phyloP scores from a whole-genome alignment of 2,329 filamentous ascomycete species.

The Calonectria pseudoreteaudii region DNA sequence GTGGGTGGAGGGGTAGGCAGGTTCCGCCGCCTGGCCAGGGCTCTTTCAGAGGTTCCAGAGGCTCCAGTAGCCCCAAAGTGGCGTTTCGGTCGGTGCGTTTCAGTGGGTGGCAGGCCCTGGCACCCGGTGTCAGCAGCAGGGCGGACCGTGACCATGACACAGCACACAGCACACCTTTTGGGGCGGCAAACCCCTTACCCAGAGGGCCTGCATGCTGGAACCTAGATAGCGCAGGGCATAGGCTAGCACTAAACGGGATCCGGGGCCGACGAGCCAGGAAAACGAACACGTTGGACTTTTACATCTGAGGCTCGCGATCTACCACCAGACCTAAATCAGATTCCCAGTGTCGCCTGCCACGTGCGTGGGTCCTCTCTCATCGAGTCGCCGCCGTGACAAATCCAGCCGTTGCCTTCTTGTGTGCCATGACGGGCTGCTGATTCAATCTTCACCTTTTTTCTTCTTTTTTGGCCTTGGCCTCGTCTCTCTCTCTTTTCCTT shows the following conservation, averaged over 20 bases:
- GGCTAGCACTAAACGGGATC: constrained; percentile 20
- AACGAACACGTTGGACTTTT: constrained; percentile 49
- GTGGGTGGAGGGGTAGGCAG: background rate
- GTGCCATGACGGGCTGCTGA: constrained; percentile 44
- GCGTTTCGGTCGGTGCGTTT: constrained; percentile 3
- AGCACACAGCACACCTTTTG: background rate
- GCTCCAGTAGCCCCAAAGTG: background rate
- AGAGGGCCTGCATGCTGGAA: constrained; percentile 8
- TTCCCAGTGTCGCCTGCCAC: constrained; percentile 41
- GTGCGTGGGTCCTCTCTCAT: constrained; percentile 44
- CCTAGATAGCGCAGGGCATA: background rate
- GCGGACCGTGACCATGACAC: background rate
- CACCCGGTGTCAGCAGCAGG: constrained; percentile 3
- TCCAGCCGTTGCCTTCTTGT: constrained; percentile 28
- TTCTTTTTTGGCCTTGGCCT: constrained; percentile 29
- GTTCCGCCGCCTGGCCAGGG: background rate
- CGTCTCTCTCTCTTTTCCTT: constrained; percentile 21
- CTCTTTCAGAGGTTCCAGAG: background rate
- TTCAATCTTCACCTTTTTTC: constrained; percentile 29
- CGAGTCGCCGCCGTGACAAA: constrained; percentile 45
- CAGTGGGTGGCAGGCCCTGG: constrained; percentile 11
- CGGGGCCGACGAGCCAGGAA: constrained; percentile 37
- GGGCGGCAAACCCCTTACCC: constrained; percentile 21
- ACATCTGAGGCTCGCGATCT: constrained; percentile 25
- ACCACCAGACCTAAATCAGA: constrained; percentile 14